Conservation (phyloP, 441 rosid genomes). For the Gossypium trilobum region DNA sequence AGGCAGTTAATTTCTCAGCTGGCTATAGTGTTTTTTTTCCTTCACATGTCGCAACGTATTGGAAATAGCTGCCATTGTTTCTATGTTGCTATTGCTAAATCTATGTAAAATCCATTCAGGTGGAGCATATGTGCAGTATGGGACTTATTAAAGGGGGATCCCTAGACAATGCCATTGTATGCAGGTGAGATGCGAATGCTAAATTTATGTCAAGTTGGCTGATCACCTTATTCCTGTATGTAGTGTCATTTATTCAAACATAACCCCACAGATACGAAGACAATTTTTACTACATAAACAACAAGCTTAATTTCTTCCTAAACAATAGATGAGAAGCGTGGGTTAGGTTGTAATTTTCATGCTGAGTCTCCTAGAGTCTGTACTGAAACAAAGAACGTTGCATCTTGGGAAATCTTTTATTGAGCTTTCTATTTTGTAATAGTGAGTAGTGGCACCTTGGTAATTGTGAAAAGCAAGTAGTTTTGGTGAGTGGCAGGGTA, state of each 20-base stretch:
- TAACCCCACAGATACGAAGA: not conserved
- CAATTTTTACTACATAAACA: not conserved
- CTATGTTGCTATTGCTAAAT: conserved; percentile 12
- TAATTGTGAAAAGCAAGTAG: not conserved
- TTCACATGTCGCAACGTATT: not conserved
- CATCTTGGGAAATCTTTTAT: not conserved
- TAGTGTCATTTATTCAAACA: not conserved
- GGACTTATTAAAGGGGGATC: conserved; percentile 87
- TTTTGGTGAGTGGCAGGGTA: not conserved
- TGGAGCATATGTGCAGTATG: conserved; percentile 52
- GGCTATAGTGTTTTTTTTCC: not conserved
- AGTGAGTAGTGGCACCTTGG: not conserved
- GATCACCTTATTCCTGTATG: not conserved
- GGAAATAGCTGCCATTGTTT: not conserved
- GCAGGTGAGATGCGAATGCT: conserved; percentile 44
- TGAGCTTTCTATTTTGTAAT: not conserved
- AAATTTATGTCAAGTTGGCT: not conserved
- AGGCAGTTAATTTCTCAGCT: not conserved
- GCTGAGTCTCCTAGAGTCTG: not conserved
- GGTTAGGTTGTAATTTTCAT: not conserved
- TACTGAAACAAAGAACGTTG: not conserved
- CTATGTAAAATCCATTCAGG: conserved; percentile 32
- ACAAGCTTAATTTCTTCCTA: not conserved
- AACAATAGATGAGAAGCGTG: not conserved
- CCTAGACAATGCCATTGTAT: conserved; percentile 68